A percentile compares a stretch with the other conserved stretches of the same genome.
Conservation (phyloP, 192 early-diverging fungal genomes). For the Glomus cerebriforme region DNA sequence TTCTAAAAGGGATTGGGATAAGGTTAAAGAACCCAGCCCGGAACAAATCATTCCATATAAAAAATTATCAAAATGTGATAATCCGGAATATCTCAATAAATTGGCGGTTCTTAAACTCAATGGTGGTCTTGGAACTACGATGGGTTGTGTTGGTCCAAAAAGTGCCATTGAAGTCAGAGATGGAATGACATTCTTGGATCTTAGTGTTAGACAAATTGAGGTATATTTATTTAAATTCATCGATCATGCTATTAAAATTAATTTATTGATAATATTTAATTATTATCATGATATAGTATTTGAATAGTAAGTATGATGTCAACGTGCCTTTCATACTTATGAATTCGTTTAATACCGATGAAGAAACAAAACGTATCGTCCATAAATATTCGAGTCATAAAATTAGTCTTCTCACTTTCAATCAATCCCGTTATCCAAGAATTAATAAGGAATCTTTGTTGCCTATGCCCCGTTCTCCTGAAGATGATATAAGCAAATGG, state of each 20-base stretch:
- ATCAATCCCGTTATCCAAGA: slow-evolving; percentile 94
- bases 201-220: slow-evolving; percentile 98
- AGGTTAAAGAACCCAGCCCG: slow-evolving; percentile 87
- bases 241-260: too few species aligned
- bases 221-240: slow-evolving; percentile 39
- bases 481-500: slow-evolving; percentile 72
- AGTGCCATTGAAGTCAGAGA: slow-evolving; percentile 98
- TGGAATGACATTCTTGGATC: slow-evolving; percentile 97
- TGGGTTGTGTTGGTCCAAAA: slow-evolving; percentile 99
- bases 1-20: slow-evolving; percentile 85
- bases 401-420: slow-evolving; percentile 94
- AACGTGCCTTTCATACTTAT: slow-evolving; percentile 97
- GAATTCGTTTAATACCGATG: slow-evolving; percentile 99
- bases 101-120: slow-evolving; percentile 99
- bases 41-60: slow-evolving; percentile 88
- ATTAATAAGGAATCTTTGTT: slow-evolving; percentile 90
- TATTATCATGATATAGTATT: slow-evolving; percentile 55
- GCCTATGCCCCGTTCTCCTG: slow-evolving; percentile 74
- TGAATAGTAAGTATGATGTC: slow-evolving; percentile 87
- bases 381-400: slow-evolving; percentile 97
- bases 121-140: slow-evolving; percentile 98
- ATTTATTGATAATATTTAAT: not conserved
- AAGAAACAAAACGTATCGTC: slow-evolving; percentile 95
- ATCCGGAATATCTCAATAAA: slow-evolving; percentile 73
- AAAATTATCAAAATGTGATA: slow-evolving; percentile 57